A percentile compares a stretch with the other conserved stretches of the same genome.
These are phyloP conservation scores for Gentiana dahurica DNA, from an alignment of 257 asterid genomes.

Conservation along the genomic window DNA sequence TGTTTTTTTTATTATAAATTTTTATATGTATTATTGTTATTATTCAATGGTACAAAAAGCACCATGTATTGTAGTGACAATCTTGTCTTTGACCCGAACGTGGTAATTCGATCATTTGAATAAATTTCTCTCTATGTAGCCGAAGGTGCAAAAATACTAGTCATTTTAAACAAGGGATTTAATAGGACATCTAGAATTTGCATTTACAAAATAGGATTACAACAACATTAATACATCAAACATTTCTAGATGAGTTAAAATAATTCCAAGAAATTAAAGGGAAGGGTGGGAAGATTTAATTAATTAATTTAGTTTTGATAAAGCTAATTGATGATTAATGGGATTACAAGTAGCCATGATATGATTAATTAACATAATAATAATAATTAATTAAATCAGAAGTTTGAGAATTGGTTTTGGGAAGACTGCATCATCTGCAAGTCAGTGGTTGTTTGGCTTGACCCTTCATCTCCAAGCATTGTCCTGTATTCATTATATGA, in stretches of 20 bases:
- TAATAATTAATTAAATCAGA: conserved; percentile 22
- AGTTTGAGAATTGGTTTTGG: conserved; percentile 65
- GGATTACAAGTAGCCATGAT: conserved; percentile 4
- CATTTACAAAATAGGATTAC: conserved; percentile 32
- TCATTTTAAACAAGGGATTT: background rate
- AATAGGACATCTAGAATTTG: background rate
- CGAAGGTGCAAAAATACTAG: background rate
- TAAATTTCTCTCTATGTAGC: background rate
- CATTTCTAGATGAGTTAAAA: conserved; percentile 20
- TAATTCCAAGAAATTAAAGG: conserved; percentile 3
- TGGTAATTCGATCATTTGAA: background rate
- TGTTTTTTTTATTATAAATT: no score
- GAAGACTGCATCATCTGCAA: conserved; percentile 66
- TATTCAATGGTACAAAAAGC: no score
- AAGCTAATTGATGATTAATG: conserved; percentile 2
- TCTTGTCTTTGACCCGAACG: background rate
- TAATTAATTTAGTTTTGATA: conserved; percentile 3
- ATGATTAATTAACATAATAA: conserved; percentile 3
- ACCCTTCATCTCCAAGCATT: conserved; percentile 44
- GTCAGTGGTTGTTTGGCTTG: conserved; percentile 60
- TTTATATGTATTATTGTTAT: no score
- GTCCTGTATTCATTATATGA: conserved; percentile 26
- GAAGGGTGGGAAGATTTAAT: conserved; percentile 9
- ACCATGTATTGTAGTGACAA: background rate
- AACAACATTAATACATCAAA: conserved; percentile 12